phyloP scores from a whole-genome alignment of 2,329 filamentous ascomycete genomes.

The Curvularia sp. region DNA sequence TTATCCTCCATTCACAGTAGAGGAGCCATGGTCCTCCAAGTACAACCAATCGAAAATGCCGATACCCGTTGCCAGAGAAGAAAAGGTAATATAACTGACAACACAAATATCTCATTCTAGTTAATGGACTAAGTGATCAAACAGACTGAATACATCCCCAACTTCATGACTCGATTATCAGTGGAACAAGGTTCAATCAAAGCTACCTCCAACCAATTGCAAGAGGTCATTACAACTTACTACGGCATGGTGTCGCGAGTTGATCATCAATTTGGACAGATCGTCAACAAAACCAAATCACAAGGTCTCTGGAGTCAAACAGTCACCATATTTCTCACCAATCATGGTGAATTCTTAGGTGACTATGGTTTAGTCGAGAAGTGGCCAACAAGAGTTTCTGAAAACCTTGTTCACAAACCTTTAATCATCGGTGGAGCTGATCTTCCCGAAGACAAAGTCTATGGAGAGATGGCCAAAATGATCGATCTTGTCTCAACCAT shows the following conservation, averaged over 20 bases:
- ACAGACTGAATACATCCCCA: not conserved
- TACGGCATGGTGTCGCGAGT: constrained; percentile 58
- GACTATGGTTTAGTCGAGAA: constrained; percentile 60
- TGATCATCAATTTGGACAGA: constrained; percentile 57
- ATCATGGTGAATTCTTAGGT: constrained; percentile 58
- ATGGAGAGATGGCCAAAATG: constrained; percentile 52
- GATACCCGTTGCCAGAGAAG: constrained; percentile 7
- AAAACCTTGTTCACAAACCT: constrained; percentile 55
- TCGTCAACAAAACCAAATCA: constrained; percentile 49
- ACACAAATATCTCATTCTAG: not conserved
- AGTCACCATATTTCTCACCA: constrained; percentile 56
- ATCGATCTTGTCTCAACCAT: constrained; percentile 58
- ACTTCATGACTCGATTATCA: not conserved
- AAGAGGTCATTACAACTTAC: constrained; percentile 56
- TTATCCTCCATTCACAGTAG: constrained; percentile 58
- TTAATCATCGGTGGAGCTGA: constrained; percentile 53
- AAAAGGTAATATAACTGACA: constrained; percentile 30
- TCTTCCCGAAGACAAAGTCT: not conserved
- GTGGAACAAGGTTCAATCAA: constrained; percentile 52
- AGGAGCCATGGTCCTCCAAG: constrained; percentile 58
- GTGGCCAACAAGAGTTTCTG: constrained; percentile 57
- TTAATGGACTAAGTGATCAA: not conserved
- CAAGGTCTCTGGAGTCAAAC: constrained; percentile 51
- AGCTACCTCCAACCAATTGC: constrained; percentile 55
- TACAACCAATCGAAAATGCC: constrained; percentile 50